Percentiles rank a stretch among this genome's conserved stretches.
phyloP scores from a whole-genome alignment of 176 grass and related monocot genomes.

The Aegilops tauschii region DNA sequence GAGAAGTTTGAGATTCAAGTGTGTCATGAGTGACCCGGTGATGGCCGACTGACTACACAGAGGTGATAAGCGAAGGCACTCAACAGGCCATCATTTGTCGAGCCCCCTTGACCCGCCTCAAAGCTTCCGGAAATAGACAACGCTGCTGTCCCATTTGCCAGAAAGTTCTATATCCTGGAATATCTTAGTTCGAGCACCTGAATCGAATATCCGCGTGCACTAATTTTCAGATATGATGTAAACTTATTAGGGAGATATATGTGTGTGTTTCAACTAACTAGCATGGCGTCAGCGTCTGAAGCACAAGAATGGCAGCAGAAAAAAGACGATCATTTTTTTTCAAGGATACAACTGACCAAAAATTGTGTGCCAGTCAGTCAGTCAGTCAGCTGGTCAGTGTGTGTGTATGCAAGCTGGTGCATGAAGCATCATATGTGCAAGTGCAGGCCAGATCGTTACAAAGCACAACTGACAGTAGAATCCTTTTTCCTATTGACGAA shows the following conservation, averaged over 20 bases:
- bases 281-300: background rate
- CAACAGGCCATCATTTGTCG: conserved; percentile 7
- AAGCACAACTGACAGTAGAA: conserved; percentile 13
- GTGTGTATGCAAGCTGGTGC: background rate
- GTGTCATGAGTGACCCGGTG: background rate
- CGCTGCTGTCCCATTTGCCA: background rate
- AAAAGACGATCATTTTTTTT: no score
- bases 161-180: background rate
- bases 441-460: background rate
- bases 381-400: background rate
- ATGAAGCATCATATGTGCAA: background rate
- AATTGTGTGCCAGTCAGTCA: no score
- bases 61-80: conserved; percentile 30
- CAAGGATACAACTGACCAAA: no score
- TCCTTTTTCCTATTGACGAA: background rate
- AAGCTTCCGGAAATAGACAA: conserved; percentile 23
- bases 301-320: background rate
- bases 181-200: background rate
- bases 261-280: no score
- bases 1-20: background rate
- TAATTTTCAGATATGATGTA: no score
- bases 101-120: background rate
- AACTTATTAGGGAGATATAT: no score
- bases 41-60: background rate
- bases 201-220: background rate